phyloP scores from a whole-genome alignment of 2,329 filamentous ascomycete genomes.

The Xylariaceae sp. region DNA sequence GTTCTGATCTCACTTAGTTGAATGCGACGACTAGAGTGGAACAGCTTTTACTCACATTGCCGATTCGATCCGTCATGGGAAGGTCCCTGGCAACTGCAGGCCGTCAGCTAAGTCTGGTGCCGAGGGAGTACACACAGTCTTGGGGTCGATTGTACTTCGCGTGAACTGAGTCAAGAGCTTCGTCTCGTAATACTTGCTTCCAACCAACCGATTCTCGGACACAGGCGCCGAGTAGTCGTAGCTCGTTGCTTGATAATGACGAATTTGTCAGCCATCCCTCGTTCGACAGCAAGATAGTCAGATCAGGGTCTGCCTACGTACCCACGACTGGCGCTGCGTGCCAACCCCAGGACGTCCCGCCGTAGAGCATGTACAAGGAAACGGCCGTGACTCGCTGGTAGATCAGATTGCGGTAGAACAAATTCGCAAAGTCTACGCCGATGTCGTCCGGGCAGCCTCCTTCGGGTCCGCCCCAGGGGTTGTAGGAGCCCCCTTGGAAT shows the following conservation, averaged over 20 bases:
- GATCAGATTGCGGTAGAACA: constrained; percentile 57
- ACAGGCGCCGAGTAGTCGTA: constrained; percentile 60
- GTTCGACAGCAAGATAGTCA: too few relatives aligned
- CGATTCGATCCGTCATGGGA: constrained; percentile 43
- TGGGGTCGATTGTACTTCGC: constrained; percentile 28
- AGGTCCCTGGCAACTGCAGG: constrained; percentile 42
- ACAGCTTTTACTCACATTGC: constrained; percentile 25
- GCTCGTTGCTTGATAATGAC: constrained; percentile 39
- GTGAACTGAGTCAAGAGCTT: constrained; percentile 55
- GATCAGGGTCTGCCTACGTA: too few relatives aligned
- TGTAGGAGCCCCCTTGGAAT: constrained; percentile 53
- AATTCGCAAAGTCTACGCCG: constrained; percentile 51
- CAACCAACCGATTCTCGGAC: constrained; percentile 48
- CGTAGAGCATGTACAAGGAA: constrained; percentile 58
- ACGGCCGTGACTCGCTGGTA: constrained; percentile 52
- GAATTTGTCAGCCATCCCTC: too few relatives aligned
- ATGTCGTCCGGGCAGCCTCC: constrained; percentile 47
- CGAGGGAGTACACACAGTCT: too few relatives aligned
- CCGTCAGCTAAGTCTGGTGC: neutral
- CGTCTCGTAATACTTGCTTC: constrained; percentile 55
- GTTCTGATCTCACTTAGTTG: constrained; percentile 29
- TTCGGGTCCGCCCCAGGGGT: constrained; percentile 54
- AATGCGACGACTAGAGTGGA: too few relatives aligned
- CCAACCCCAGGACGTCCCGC: constrained; percentile 57
- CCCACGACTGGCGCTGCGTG: constrained; percentile 47